These are phyloP conservation scores for Zalaria sp. DNA, from an alignment of 2,329 filamentous ascomycete genomes.

Conservation along the genomic window DNA sequence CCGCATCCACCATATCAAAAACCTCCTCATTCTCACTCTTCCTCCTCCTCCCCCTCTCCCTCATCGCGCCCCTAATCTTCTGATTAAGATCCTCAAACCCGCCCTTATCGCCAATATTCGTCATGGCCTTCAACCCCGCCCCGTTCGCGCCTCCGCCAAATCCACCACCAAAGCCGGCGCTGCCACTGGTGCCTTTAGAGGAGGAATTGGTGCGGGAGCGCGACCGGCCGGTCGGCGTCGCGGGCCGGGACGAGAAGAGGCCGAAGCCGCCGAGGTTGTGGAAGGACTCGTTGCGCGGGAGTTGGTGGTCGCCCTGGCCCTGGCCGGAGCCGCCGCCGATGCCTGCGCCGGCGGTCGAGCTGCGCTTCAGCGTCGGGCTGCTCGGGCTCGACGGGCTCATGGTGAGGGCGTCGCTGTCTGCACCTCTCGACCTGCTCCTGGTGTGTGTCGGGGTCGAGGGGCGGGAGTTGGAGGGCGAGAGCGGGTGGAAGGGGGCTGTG, in stretches of 20 bases:
- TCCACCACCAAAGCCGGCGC: conserved; percentile 28
- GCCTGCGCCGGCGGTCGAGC: conserved; percentile 11
- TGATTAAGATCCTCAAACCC: conserved; percentile 71
- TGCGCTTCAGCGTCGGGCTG: conserved; percentile 5
- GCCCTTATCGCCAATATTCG: conserved; percentile 47
- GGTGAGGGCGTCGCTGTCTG: conserved; percentile 6
- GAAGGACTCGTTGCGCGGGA: conserved; percentile 85
- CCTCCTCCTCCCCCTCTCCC: conserved; percentile 54
- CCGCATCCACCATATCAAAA: conserved; percentile 4
- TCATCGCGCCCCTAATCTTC: conserved; percentile 76
- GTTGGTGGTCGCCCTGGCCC: conserved; percentile 33
- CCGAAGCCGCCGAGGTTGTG: conserved; percentile 75
- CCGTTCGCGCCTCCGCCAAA: conserved; percentile 26
- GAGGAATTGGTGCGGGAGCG: conserved; percentile 48
- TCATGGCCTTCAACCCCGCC: conserved; percentile 59
- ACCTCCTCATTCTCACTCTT: conserved; percentile 25
- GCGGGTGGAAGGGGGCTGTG: conserved; percentile 31
- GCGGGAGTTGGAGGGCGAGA: conserved; percentile 13
- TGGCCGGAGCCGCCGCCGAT: conserved; percentile 19
- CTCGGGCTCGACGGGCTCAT: conserved; percentile 7
- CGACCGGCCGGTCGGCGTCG: conserved; percentile 56
- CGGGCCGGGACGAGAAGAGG: conserved; percentile 78
- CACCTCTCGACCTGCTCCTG: conserved; percentile 7
- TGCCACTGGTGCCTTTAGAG: conserved; percentile 27
- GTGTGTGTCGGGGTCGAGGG: conserved; percentile 13